These are phyloP conservation scores for Coemansia sp. DNA, from an alignment of 192 early-diverging fungal genomes.

Conservation along the genomic window DNA sequence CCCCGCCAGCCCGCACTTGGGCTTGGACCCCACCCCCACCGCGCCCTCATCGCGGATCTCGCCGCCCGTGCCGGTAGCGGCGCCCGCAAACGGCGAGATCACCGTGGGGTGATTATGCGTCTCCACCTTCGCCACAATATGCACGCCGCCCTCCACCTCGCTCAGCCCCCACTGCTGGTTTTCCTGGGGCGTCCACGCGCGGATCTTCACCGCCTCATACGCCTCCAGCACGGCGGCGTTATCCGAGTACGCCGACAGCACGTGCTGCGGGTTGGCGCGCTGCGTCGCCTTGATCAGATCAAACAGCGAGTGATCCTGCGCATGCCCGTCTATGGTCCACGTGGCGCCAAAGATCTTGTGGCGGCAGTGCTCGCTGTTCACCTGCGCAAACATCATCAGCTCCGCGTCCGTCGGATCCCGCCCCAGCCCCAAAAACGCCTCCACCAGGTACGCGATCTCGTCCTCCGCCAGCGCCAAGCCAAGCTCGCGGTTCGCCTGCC, in stretches of 20 bases:
- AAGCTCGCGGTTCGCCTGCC: slow-evolving; percentile 81
- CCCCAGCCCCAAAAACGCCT: slow-evolving; percentile 63
- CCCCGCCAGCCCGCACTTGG: slow-evolving; percentile 94
- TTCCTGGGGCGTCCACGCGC: slow-evolving; percentile 39
- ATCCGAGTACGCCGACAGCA: slow-evolving; percentile 96
- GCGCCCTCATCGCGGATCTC: slow-evolving; percentile 99
- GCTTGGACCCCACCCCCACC: slow-evolving; percentile 92
- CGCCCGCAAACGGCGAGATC: slow-evolving; percentile 98
- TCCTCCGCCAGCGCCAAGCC: slow-evolving; percentile 95
- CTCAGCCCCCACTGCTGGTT: slow-evolving; percentile 36
- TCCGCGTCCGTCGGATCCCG: slow-evolving; percentile 98
- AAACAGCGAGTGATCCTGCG: slow-evolving; percentile 83
- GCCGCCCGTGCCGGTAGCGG: slow-evolving; percentile 97
- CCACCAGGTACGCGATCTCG: slow-evolving; percentile 94
- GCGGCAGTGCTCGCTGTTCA: slow-evolving; percentile 99
- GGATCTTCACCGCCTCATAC: slow-evolving; percentile 28
- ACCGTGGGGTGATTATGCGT: slow-evolving; percentile 99
- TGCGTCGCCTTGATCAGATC: slow-evolving; percentile 97
- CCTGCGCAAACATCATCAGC: slow-evolving; percentile 99
- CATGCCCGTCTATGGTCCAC: slow-evolving; percentile 93
- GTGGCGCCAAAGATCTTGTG: slow-evolving; percentile 99
- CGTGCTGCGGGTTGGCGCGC: slow-evolving; percentile 72
- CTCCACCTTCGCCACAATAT: slow-evolving; percentile 97
- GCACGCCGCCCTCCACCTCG: slow-evolving; percentile 53
- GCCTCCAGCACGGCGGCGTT: slow-evolving; percentile 93